Evolutionary conservation across 768 basidiomycete genomes (phyloP), one percentile per base, ranked within the genome.

Genomic region (Lentinula aciculospora): DNA sequence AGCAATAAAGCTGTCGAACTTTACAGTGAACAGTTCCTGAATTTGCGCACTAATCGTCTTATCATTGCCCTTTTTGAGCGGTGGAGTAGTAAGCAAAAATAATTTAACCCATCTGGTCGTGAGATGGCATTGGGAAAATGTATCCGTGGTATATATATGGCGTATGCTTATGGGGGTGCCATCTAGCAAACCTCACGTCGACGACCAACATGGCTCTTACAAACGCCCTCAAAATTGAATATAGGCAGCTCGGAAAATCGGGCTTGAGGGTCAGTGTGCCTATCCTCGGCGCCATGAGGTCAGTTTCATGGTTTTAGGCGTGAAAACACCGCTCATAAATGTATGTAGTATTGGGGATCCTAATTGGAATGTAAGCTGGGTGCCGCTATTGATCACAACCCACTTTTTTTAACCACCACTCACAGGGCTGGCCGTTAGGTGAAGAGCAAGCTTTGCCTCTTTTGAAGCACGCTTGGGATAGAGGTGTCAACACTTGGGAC

Each of bases 371-470:
- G 67, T 61, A 50, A 40, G 62, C 40, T 29, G 9, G 2, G 37
- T 39, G 13, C 8, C 9, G 6, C 0, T 44, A 27, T 3, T 3
- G 0, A 9, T 9, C n/a, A n/a, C n/a, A n/a, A n/a, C n/a, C n/a
- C n/a, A 13, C 3, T 25, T n/a, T 34, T n/a, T 2, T n/a, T 13
- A 19, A 29, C 21, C 19, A 25, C 23, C 6, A 32, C 13, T 44
- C 71, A 69, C 9, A 79, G 61, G 63, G 67, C 4, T 84, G 82
- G 83, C 73, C 82, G 5, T 61, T 80, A 27, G 75, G 72, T 2
- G 78, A 81, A 58, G 77, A 78, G 49, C 70, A 76, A 53, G 69
- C 72, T 0, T 54, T 78, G 10, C 63, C 73, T 53, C 74, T 82
- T 55, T 71, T 83, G 39, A 77, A 78, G 62, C 67, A 69, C 4